Conservation (phyloP, 768 basidiomycete genomes). For the Amanita polypyramis region DNA sequence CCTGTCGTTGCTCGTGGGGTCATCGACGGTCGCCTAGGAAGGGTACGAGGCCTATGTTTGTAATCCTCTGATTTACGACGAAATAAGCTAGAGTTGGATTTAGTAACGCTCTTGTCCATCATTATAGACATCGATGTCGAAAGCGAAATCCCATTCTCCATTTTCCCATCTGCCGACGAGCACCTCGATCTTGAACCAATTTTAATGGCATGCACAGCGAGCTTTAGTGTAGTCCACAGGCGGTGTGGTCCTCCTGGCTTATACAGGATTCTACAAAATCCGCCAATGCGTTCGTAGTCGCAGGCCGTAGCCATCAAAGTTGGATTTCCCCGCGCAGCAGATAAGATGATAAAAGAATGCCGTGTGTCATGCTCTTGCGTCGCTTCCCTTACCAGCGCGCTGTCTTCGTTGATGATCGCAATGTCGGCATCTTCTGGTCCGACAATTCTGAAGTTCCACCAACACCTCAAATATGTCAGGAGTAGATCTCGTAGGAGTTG, state of each 20-base stretch:
- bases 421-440: conserved; percentile 50
- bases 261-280: conserved; percentile 81
- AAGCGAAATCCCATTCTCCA: conserved; percentile 8
- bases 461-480: conserved; percentile 51
- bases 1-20: conserved; percentile 42
- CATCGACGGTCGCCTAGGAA: conserved; percentile 35
- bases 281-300: conserved; percentile 72
- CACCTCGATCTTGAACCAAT: conserved; percentile 28
- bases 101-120: not conserved
- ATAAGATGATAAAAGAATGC: conserved; percentile 68
- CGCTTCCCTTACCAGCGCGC: conserved; percentile 42
- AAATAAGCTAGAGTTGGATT: conserved; percentile 9
- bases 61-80: conserved; percentile 43
- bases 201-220: conserved; percentile 45
- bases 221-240: conserved; percentile 54
- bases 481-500: conserved; percentile 57
- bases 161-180: conserved; percentile 11
- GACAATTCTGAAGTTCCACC: conserved; percentile 64
- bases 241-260: conserved; percentile 84
- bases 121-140: conserved; percentile 5
- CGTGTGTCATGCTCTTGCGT: conserved; percentile 44
- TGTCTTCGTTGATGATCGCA: conserved; percentile 74
- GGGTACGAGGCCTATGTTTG: conserved; percentile 10
- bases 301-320: conserved; percentile 49
- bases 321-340: conserved; percentile 58